Percentiles rank a stretch among this genome's conserved stretches.
These are phyloP conservation scores for Verticillium isaacii DNA, from an alignment of 2,329 filamentous ascomycete species.

Conservation along the genomic window DNA sequence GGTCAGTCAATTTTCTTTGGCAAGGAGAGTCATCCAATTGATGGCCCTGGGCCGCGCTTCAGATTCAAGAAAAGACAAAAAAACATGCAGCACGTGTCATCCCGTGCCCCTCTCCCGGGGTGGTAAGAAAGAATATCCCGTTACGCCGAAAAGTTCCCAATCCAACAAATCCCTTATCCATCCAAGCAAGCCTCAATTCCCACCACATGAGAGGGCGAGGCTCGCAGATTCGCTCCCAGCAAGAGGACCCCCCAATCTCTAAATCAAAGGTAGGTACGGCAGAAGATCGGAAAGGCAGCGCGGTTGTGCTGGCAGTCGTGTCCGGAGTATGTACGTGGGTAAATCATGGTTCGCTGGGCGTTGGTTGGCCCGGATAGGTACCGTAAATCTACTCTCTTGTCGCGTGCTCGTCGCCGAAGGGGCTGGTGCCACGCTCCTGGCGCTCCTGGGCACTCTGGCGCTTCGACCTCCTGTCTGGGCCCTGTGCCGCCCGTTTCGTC, in stretches of 20 bases:
- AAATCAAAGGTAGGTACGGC: slow-evolving; percentile 10
- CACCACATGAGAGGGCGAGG: background rate
- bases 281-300: slow-evolving; percentile 4
- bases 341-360: slow-evolving; percentile 7
- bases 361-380: background rate
- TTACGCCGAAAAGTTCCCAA: background rate
- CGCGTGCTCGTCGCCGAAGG: slow-evolving; percentile 56
- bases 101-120: background rate
- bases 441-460: slow-evolving; percentile 19
- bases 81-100: background rate
- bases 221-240: background rate
- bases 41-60: background rate
- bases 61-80: background rate
- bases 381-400: slow-evolving; percentile 37
- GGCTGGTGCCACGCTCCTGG: slow-evolving; percentile 34
- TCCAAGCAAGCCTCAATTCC: background rate
- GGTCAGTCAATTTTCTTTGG: background rate
- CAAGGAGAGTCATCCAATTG: background rate
- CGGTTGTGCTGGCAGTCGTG: slow-evolving; percentile 3
- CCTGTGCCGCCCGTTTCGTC: slow-evolving; percentile 30
- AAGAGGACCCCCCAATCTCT: background rate
- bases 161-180: background rate
- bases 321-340: slow-evolving; percentile 12
- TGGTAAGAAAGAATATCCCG: background rate
- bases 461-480: slow-evolving; percentile 20